Evolutionary conservation across 164 flowering plant genomes (phyloP).

Genomic region (Aristolochia fimbriata): DNA sequence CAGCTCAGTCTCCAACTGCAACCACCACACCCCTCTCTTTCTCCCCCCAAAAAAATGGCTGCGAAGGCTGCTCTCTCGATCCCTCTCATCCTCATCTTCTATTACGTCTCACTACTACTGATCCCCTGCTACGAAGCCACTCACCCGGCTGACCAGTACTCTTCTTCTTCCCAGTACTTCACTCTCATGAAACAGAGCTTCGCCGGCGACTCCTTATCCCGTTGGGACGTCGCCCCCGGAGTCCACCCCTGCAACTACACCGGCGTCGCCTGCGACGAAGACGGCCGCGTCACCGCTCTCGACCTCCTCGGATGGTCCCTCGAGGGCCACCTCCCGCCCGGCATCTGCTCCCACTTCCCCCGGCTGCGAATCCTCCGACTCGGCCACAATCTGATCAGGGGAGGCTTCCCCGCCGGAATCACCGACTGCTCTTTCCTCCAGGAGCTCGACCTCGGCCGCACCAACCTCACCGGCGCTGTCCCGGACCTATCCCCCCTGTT

Average conservation of each 20-base stretch:
- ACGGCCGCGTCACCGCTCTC: slow-evolving; percentile 36
- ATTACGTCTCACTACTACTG: slow-evolving; percentile 12
- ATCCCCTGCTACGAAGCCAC: slow-evolving; percentile 12
- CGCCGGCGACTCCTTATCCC: slow-evolving; percentile 35
- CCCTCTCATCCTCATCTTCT: neutral
- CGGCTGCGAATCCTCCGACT: slow-evolving; percentile 39
- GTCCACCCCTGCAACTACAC: slow-evolving; percentile 40
- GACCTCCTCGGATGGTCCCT: slow-evolving; percentile 53
- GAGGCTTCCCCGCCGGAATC: slow-evolving; percentile 42
- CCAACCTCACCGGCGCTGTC: slow-evolving; percentile 34
- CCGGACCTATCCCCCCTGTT: slow-evolving; percentile 55
- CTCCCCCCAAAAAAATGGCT: neutral
- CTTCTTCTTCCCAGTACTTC: slow-evolving; percentile 53
- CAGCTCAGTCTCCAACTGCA: neutral
- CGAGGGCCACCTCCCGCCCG: slow-evolving; percentile 49
- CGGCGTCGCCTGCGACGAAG: slow-evolving; percentile 51
- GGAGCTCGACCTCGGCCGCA: slow-evolving; percentile 41
- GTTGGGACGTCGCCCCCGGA: slow-evolving; percentile 30
- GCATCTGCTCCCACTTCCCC: slow-evolving; percentile 58
- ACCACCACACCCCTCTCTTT: neutral
- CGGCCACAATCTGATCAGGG: slow-evolving; percentile 36
- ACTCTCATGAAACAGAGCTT: slow-evolving; percentile 47
- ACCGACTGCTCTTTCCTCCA: slow-evolving; percentile 58
- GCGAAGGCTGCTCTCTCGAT: neutral
- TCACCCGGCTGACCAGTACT: slow-evolving; percentile 14